Base-by-base conservation (phyloP, 1,284 basidiomycete species). In the Tilletia walkeri region DNA sequence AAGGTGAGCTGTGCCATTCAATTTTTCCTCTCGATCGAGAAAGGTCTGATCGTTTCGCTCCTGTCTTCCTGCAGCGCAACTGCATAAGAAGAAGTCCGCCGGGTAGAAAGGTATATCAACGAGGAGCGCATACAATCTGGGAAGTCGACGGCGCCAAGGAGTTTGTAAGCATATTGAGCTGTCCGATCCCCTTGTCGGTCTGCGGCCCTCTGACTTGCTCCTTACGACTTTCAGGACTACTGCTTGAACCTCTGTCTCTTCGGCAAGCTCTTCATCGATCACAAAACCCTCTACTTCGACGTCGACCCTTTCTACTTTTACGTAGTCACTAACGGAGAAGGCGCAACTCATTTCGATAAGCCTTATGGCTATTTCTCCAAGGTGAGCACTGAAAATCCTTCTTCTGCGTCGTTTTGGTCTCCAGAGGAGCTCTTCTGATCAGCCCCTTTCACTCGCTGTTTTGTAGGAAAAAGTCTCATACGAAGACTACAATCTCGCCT, bases 211-310 rank as follows among this genome's bases (percentile, higher is more conserved):
- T 41, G 39, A 48, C 20, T 20, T 38, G 38, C 30, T 66, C 54
- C 20, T 6, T n/a, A n/a, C 34, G 14, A 4, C 4, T n/a, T 66
- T 24, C 65, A 95, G 93, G 87, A 97, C 10, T 99, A 95, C 81
- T 96, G 93, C 83, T 95, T 98, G 84, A 95, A 95, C 80, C 86
- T 99, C 38, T 92, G 93, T 41, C 87, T 99, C 2, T 98, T 98
- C 80, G 95, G 95, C 54, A 99, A 99, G 84, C 87, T 98, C n/a
- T 99, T 99, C 84, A 97, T 99, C 80, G 95, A 98, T 80, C 92
- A 95, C 80, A 99, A 99, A 86, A 96, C 95, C 1, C 87, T 98
- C 45, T 98, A 94, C 86, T 99, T 95, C 81, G 94, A 99, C 69
- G 87, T 87, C 7, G 80, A 80, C 41, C 80, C 80, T 14, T 83